Evolutionary conservation across 2,329 filamentous ascomycete species (phyloP).

Genomic region (Calonectria pseudoreteaudii): DNA sequence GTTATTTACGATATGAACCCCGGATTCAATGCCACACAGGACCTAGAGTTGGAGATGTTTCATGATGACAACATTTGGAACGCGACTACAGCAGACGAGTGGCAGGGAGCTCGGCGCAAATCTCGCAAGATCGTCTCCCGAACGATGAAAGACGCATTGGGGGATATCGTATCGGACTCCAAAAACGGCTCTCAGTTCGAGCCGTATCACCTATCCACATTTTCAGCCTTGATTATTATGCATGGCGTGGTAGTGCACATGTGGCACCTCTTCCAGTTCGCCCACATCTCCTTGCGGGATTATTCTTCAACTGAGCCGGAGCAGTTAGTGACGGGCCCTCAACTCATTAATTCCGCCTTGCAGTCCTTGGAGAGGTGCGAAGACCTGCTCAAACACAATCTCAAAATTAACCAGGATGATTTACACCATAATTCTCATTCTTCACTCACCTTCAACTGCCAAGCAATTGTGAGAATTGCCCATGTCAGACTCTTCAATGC

Average conservation of each 20-base stretch:
- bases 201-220: neutral
- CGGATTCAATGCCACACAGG: conserved; percentile 25
- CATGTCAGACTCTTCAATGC: neutral
- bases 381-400: neutral
- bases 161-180: neutral
- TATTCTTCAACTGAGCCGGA: neutral
- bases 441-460: neutral
- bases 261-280: neutral
- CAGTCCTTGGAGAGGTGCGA: neutral
- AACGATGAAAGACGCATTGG: neutral
- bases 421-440: neutral
- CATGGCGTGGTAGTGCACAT: neutral
- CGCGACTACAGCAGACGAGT: neutral
- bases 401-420: neutral
- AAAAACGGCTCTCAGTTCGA: neutral
- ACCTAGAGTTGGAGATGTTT: conserved; percentile 23
- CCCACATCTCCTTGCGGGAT: neutral
- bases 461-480: neutral
- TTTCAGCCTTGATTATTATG: neutral
- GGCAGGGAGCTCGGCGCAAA: neutral
- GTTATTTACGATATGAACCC: conserved; percentile 28
- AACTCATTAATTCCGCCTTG: neutral
- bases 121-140: neutral
- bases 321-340: neutral
- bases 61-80: neutral